These are phyloP conservation scores for Iris pallida DNA, from an alignment of 116 monocot species.

Conservation along the genomic window DNA sequence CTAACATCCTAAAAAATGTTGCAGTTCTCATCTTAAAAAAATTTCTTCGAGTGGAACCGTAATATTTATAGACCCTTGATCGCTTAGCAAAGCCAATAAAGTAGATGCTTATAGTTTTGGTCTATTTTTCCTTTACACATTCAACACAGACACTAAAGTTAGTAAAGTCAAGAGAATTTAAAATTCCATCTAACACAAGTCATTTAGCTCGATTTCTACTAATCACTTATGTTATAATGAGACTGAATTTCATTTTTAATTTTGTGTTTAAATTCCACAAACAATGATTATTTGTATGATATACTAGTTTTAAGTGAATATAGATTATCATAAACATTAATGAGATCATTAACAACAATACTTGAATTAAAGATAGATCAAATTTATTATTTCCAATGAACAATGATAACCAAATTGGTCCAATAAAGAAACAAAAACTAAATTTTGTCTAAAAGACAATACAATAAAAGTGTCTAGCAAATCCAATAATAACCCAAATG, in stretches of 20 bases:
- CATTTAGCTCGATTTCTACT: conserved; percentile 7
- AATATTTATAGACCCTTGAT: conserved; percentile 7
- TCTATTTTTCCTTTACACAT: background rate
- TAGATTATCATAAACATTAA: background rate
- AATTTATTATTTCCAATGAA: background rate
- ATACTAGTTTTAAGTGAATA: too few relatives aligned
- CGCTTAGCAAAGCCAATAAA: conserved; percentile 3
- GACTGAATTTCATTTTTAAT: conserved; percentile 2
- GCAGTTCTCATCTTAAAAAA: background rate
- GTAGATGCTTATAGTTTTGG: background rate
- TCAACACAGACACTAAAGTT: background rate
- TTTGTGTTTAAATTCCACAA: background rate
- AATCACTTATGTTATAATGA: conserved; percentile 9
- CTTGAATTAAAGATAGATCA: background rate
- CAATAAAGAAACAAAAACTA: background rate
- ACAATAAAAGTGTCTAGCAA: too few relatives aligned
- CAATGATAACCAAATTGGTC: background rate
- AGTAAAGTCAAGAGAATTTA: background rate
- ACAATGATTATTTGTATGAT: too few relatives aligned
- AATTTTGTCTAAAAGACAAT: too few relatives aligned
- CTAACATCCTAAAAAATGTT: conserved; percentile 12
- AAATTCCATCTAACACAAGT: conserved; percentile 3
- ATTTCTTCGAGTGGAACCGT: background rate
- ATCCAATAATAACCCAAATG: too few relatives aligned
- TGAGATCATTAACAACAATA: background rate